Evolutionary conservation across 371 early-diverging fungal genomes (phyloP).

Genomic region (Basidiobolus meristosporus): DNA sequence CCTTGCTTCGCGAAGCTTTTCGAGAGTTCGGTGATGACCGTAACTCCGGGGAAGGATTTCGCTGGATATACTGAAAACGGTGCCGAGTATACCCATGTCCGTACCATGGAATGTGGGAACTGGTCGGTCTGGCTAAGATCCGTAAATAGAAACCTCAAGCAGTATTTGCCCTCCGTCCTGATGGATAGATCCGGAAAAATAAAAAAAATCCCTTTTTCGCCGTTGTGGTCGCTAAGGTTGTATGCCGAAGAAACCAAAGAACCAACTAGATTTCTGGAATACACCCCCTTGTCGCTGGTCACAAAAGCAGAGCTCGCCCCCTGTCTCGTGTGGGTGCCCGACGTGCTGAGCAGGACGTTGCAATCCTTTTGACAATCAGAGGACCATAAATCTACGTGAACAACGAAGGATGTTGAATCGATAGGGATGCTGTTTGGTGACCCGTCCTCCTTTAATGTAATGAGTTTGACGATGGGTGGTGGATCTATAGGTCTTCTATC

Average conservation of each 20-base stretch:
- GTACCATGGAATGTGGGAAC: too few relatives aligned
- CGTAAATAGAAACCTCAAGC: constrained; percentile 61
- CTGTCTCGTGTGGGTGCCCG: background rate
- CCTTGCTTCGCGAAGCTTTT: constrained; percentile 51
- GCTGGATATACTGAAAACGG: too few relatives aligned
- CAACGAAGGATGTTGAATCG: background rate
- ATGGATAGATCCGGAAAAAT: constrained; percentile 90
- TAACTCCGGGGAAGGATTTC: too few relatives aligned
- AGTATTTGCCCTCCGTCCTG: constrained; percentile 76
- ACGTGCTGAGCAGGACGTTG: background rate
- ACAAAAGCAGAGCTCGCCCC: background rate
- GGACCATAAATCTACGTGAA: background rate
- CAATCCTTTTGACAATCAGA: background rate
- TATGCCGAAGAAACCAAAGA: constrained; percentile 80
- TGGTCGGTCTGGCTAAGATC: too few relatives aligned
- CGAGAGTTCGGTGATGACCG: constrained; percentile 40
- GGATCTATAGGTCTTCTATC: constrained; percentile 56
- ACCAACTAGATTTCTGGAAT: constrained; percentile 18
- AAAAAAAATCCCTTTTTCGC: constrained; percentile 82
- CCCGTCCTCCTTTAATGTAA: constrained; percentile 1
- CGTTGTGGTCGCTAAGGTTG: constrained; percentile 66
- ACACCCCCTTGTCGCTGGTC: background rate
- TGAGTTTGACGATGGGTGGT: constrained; percentile 38
- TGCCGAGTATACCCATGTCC: too few relatives aligned
- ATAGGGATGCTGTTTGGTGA: background rate